phyloP scores from a whole-genome alignment of 768 basidiomycete species.

The Cubamyces lactineus region DNA sequence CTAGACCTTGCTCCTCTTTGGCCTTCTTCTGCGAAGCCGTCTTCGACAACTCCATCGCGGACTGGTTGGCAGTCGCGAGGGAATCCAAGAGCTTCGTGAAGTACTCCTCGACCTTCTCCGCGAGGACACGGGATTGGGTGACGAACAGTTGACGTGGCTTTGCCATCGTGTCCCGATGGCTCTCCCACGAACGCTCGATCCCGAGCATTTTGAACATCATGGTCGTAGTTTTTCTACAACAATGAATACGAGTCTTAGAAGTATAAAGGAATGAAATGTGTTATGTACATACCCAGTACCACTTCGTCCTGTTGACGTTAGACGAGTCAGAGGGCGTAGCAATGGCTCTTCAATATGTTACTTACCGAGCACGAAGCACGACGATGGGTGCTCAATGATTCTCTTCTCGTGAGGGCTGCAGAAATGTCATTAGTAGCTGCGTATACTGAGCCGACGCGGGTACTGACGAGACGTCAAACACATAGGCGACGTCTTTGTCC shows the following conservation, averaged over 20 bases:
- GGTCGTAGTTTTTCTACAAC: slow-evolving; percentile 68
- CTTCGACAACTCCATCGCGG: slow-evolving; percentile 42
- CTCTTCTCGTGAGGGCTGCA: slow-evolving; percentile 50
- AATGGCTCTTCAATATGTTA: background rate
- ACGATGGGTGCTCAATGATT: slow-evolving; percentile 60
- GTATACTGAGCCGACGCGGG: too few relatives aligned
- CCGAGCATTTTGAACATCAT: slow-evolving; percentile 79
- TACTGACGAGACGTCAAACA: slow-evolving; percentile 39
- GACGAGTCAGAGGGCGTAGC: background rate
- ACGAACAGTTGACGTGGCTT: slow-evolving; percentile 71
- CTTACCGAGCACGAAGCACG: slow-evolving; percentile 61
- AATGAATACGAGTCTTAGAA: too few relatives aligned
- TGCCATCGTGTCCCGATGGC: slow-evolving; percentile 37
- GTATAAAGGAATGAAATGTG: too few relatives aligned
- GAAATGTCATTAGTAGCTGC: background rate
- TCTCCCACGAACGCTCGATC: slow-evolving; percentile 59
- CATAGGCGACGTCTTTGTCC: slow-evolving; percentile 45
- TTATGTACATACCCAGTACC: slow-evolving; percentile 62
- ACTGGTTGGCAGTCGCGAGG: slow-evolving; percentile 39
- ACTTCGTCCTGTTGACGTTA: slow-evolving; percentile 48
- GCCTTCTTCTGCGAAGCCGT: slow-evolving; percentile 25
- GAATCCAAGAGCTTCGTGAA: slow-evolving; percentile 51
- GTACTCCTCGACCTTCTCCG: slow-evolving; percentile 71
- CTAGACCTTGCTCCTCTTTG: slow-evolving; percentile 12
- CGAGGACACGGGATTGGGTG: slow-evolving; percentile 68